phyloP scores from a whole-genome alignment of 768 basidiomycete genomes.

The Pleurotus salmoneostramineus region DNA sequence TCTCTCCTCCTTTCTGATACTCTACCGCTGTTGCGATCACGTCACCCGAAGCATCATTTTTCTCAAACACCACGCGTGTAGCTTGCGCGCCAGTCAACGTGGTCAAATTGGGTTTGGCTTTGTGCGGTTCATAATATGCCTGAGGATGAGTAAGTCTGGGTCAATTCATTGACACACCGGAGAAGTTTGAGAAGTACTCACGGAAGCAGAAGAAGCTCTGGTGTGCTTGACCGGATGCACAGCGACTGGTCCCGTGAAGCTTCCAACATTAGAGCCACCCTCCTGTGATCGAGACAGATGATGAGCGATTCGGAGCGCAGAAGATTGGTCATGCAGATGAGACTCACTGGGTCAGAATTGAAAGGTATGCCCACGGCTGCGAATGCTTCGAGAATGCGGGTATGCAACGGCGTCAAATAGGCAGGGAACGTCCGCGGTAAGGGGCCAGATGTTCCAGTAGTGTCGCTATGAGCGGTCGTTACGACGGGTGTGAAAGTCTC shows the following conservation, averaged over 20 bases:
- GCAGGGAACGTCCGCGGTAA: slow-evolving; percentile 11
- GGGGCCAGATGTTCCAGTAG: slow-evolving; percentile 12
- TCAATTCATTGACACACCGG: not conserved
- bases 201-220: slow-evolving; percentile 4
- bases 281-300: not conserved
- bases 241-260: not conserved
- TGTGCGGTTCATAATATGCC: slow-evolving; percentile 6
- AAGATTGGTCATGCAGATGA: not conserved
- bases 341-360: slow-evolving; percentile 4
- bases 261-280: not conserved
- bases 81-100: slow-evolving; percentile 3
- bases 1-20: slow-evolving; percentile 8
- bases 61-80: not conserved
- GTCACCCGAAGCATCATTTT: not conserved
- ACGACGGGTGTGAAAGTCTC: not conserved
- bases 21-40: slow-evolving; percentile 10
- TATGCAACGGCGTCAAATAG: slow-evolving; percentile 5
- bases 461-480: not conserved
- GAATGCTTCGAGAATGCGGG: slow-evolving; percentile 2
- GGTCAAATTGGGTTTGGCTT: not conserved
- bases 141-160: not conserved
- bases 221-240: not conserved
- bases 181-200: not conserved
- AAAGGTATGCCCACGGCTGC: slow-evolving; percentile 4
- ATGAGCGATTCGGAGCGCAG: too few relatives aligned